Evolutionary conservation across 345 rosid species (phyloP).

Genomic region (Geranium brycei): DNA sequence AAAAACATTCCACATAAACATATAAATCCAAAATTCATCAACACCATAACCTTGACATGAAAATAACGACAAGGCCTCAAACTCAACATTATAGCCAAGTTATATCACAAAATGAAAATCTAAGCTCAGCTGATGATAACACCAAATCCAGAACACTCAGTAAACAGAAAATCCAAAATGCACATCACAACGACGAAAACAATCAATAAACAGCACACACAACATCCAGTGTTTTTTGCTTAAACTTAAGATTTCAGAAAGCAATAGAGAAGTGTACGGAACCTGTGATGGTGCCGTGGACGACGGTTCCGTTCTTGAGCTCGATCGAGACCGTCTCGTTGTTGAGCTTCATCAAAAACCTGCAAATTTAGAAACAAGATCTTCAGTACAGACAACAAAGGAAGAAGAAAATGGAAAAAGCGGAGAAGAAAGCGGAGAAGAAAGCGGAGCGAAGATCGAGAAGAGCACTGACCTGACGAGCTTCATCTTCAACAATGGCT

Average conservation of each 20-base stretch:
- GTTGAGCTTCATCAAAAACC: slow-evolving; percentile 97
- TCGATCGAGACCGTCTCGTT: slow-evolving; percentile 94
- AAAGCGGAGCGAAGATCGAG: not conserved
- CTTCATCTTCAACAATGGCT: slow-evolving; percentile 23
- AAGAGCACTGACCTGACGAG: slow-evolving; percentile 35
- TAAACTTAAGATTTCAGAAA: not conserved
- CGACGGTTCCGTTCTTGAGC: slow-evolving; percentile 89
- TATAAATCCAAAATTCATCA: no score
- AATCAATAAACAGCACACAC: not conserved
- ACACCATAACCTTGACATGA: no score
- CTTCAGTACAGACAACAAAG: not conserved
- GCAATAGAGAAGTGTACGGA: slow-evolving; percentile 1
- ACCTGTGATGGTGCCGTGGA: slow-evolving; percentile 95
- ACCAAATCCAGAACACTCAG: no score
- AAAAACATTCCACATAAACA: no score
- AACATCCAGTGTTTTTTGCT: not conserved
- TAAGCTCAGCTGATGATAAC: no score
- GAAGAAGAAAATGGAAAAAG: not conserved
- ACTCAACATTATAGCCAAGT: no score
- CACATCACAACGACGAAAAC: no score
- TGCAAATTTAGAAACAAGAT: slow-evolving; percentile 9
- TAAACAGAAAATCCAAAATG: no score
- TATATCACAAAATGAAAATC: no score
- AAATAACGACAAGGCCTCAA: no score
- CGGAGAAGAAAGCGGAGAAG: not conserved